Percentiles rank a stretch among this genome's conserved stretches.
Evolutionary conservation across 2,329 filamentous ascomycete species (phyloP).

Genomic region (Hypoxylon sp.): DNA sequence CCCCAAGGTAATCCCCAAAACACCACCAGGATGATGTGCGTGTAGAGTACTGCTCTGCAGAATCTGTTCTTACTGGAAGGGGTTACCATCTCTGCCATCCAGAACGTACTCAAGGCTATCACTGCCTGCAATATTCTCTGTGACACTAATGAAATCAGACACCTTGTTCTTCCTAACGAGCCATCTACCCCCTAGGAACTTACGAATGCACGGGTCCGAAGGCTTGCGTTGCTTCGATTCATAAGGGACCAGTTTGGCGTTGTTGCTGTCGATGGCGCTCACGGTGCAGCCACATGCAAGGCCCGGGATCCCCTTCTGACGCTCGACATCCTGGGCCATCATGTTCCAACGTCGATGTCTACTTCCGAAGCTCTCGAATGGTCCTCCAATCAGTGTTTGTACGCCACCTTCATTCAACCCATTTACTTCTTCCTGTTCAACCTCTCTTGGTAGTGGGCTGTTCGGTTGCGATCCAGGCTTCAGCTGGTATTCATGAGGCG

Average conservation of each 20-base stretch:
- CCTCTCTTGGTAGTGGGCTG: conserved; percentile 17
- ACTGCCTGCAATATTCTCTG: conserved; percentile 59
- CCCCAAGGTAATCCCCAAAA: conserved; percentile 27
- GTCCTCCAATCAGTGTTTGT: neutral
- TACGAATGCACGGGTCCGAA: conserved; percentile 61
- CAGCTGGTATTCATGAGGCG: conserved; percentile 48
- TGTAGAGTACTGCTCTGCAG: conserved; percentile 30
- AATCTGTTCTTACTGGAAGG: conserved; percentile 40
- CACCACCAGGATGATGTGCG: conserved; percentile 20
- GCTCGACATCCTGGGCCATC: conserved; percentile 57
- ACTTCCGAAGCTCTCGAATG: conserved; percentile 49
- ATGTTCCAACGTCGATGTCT: conserved; percentile 57
- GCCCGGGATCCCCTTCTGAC: conserved; percentile 55
- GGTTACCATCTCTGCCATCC: conserved; percentile 50
- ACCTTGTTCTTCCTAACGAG: conserved; percentile 59
- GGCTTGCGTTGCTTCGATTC: conserved; percentile 64
- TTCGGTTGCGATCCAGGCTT: conserved; percentile 38
- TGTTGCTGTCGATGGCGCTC: conserved; percentile 61
- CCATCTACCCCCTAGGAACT: conserved; percentile 61
- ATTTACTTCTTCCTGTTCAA: conserved; percentile 15
- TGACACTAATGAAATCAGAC: conserved; percentile 59
- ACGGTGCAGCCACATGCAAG: conserved; percentile 60
- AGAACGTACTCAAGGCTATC: conserved; percentile 62
- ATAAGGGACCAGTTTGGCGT: conserved; percentile 63
- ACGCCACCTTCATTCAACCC: neutral